Percentiles rank a stretch among this genome's conserved stretches.
Evolutionary conservation across 306 rosid genomes (phyloP).

Genomic region (Cicer pinnatifidum): DNA sequence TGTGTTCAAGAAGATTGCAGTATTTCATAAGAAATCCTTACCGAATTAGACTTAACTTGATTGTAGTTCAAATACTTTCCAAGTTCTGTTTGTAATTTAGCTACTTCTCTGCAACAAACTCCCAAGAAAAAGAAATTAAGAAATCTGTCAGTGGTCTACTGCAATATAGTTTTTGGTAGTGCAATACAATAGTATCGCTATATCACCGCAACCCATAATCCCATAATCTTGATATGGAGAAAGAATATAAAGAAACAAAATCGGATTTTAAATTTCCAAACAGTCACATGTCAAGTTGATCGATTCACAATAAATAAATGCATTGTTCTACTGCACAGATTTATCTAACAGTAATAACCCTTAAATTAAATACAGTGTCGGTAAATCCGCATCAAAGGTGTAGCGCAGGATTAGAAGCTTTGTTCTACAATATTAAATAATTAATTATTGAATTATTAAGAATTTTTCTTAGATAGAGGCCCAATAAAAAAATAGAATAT

Average conservation of each 20-base stretch:
- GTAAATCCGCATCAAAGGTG: constrained; percentile 12
- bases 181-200: constrained; percentile 13
- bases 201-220: constrained; percentile 19
- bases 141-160: constrained; percentile 33
- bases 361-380: constrained; percentile 18
- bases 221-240: constrained; percentile 1
- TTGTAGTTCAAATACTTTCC: constrained; percentile 57
- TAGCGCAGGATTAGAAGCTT: constrained; percentile 1
- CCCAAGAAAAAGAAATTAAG: constrained; percentile 17
- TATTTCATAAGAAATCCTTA: constrained; percentile 51
- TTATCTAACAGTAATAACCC: constrained; percentile 20
- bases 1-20: constrained; percentile 23
- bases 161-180: constrained; percentile 22
- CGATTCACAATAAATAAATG: constrained; percentile 28
- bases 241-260: constrained; percentile 27
- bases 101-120: constrained; percentile 65
- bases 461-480: constrained; percentile 16
- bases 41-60: constrained; percentile 57
- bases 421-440: background rate
- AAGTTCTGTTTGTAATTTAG: constrained; percentile 57
- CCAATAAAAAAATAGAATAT: constrained; percentile 13
- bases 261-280: constrained; percentile 36
- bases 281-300: constrained; percentile 11
- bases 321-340: background rate
- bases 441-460: constrained; percentile 4